Conservation (phyloP, 2,329 filamentous ascomycete species). For the Microdochium bolleyi region DNA sequence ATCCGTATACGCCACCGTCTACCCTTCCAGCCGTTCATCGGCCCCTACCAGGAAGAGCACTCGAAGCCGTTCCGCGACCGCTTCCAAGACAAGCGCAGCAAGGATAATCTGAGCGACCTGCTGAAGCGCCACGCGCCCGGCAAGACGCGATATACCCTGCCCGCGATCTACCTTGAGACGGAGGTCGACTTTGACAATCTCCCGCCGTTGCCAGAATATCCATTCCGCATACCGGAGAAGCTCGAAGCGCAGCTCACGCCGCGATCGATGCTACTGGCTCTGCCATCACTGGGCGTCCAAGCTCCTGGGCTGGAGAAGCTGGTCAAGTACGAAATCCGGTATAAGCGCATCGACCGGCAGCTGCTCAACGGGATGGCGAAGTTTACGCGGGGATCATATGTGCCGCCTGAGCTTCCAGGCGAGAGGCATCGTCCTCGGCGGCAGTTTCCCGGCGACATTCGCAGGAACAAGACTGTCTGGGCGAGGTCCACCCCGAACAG, state of each 20-base stretch:
- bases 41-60: constrained; percentile 35
- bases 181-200: constrained; percentile 19
- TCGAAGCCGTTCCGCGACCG: constrained; percentile 39
- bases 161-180: constrained; percentile 40
- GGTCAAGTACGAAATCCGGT: constrained; percentile 41
- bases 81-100: constrained; percentile 20
- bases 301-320: constrained; percentile 38
- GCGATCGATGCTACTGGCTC: constrained; percentile 32
- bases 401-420: neutral
- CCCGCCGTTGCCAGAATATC: neutral
- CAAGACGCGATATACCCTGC: constrained; percentile 47
- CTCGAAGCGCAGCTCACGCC: constrained; percentile 14
- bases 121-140: constrained; percentile 43
- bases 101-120: constrained; percentile 28
- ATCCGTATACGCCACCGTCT: constrained; percentile 36
- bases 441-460: no score
- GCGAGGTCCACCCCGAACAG: no score
- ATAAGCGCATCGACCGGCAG: constrained; percentile 37
- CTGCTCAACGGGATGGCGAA: constrained; percentile 18
- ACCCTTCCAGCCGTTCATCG: constrained; percentile 31
- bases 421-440: no score
- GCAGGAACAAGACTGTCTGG: no score
- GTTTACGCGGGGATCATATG: neutral
- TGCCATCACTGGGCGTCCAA: constrained; percentile 43
- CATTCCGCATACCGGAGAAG: constrained; percentile 7